Conservation (phyloP, 345 rosid species). For the Hibiscus tridactylites region DNA sequence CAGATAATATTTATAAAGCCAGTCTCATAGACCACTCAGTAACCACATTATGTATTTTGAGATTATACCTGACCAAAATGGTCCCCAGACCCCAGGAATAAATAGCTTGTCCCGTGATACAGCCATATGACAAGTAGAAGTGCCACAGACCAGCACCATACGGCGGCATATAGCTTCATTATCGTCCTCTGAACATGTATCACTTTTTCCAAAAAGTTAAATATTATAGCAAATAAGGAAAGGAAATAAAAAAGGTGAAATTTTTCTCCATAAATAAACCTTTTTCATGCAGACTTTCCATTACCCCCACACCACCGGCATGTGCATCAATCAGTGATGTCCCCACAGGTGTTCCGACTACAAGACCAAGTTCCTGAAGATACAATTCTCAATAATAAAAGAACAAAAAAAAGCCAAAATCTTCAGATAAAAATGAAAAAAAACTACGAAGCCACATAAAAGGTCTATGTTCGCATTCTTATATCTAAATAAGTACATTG, state of each 20-base stretch:
- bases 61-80: constrained; percentile 88
- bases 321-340: constrained; percentile 94
- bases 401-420: constrained; percentile 9
- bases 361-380: constrained; percentile 72
- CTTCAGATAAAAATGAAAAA: neutral
- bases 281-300: constrained; percentile 67
- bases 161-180: constrained; percentile 64
- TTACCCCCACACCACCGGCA: constrained; percentile 96
- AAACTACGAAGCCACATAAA: constrained; percentile 18
- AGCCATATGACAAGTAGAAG: constrained; percentile 98
- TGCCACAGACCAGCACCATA: constrained; percentile 89
- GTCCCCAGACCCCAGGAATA: constrained; percentile 98
- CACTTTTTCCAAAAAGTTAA: constrained; percentile 1
- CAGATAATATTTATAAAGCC: neutral
- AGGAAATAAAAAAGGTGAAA: neutral
- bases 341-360: constrained; percentile 80
- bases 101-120: constrained; percentile 72
- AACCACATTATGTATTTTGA: neutral
- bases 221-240: neutral
- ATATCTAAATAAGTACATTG: constrained; percentile 25
- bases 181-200: constrained; percentile 33
- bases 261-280: constrained; percentile 27
- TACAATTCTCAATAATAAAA: constrained; percentile 7
- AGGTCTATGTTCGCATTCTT: constrained; percentile 10
- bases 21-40: neutral